Evolutionary conservation across 2,329 filamentous ascomycete genomes (phyloP).

Genomic region (Graphilbum sp.): DNA sequence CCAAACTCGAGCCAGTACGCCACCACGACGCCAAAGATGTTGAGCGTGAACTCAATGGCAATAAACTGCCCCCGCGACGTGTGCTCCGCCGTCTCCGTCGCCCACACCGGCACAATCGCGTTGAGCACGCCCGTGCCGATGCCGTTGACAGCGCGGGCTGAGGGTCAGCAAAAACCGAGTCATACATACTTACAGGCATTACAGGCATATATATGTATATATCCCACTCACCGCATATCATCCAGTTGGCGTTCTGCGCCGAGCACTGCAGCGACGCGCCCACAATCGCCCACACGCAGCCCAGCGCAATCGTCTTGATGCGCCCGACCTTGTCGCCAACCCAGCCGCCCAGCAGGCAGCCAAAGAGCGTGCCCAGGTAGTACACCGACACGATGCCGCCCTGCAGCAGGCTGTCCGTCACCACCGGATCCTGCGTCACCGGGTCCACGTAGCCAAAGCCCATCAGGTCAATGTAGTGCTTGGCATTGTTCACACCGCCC

Average conservation of each 20-base stretch:
- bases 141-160: constrained; percentile 31
- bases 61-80: constrained; percentile 28
- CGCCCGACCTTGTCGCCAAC: constrained; percentile 36
- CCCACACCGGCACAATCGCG: constrained; percentile 30
- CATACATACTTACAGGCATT: constrained; percentile 30
- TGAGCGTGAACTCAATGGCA: constrained; percentile 33
- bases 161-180: constrained; percentile 29
- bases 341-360: constrained; percentile 16
- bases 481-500: no score
- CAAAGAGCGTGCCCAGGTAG: constrained; percentile 24
- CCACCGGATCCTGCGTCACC: no score
- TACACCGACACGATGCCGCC: constrained; percentile 36
- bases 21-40: constrained; percentile 31
- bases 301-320: constrained; percentile 18
- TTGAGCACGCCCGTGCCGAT: constrained; percentile 34
- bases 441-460: no score
- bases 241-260: constrained; percentile 6
- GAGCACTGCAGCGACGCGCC: background rate
- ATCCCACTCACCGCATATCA: no score
- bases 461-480: no score
- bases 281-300: background rate
- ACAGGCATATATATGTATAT: constrained; percentile 29
- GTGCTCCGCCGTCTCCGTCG: constrained; percentile 30
- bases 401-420: constrained; percentile 30
- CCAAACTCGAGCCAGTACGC: constrained; percentile 24